phyloP scores from a whole-genome alignment of 2,329 filamentous ascomycete species.

The Monilinia laxa region DNA sequence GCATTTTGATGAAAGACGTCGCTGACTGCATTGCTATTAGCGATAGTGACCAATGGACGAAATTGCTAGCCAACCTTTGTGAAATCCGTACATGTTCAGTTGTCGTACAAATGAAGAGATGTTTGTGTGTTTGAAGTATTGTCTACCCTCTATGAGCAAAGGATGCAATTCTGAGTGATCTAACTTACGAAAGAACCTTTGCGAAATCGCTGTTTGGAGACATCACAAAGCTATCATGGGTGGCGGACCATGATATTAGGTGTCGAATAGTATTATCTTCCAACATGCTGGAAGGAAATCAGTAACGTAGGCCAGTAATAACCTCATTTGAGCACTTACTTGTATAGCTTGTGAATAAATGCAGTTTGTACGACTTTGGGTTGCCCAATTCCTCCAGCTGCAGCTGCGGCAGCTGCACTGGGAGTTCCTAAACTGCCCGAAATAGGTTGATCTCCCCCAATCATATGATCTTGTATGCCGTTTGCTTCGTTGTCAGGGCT shows the following conservation, averaged over 20 bases:
- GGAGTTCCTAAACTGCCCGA: slow-evolving; percentile 37
- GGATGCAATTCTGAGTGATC: slow-evolving; percentile 17
- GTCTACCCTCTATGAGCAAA: slow-evolving; percentile 52
- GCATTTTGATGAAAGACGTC: slow-evolving; percentile 96
- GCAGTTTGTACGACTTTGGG: slow-evolving; percentile 98
- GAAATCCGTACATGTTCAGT: slow-evolving; percentile 99
- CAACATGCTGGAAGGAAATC: slow-evolving; percentile 69
- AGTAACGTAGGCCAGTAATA: slow-evolving; percentile 23
- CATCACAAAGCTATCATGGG: slow-evolving; percentile 98
- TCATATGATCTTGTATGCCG: slow-evolving; percentile 38
- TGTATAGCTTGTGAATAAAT: slow-evolving; percentile 99
- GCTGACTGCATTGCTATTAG: slow-evolving; percentile 64
- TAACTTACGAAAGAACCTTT: slow-evolving; percentile 88
- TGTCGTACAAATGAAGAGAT: slow-evolving; percentile 98
- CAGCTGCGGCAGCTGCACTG: slow-evolving; percentile 48
- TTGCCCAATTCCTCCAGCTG: slow-evolving; percentile 77
- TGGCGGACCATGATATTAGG: slow-evolving; percentile 92
- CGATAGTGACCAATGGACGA: slow-evolving; percentile 30
- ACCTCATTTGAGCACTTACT: slow-evolving; percentile 56
- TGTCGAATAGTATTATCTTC: slow-evolving; percentile 92
- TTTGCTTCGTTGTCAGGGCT: slow-evolving; percentile 41
- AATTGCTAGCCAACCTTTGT: slow-evolving; percentile 70
- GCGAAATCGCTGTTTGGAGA: slow-evolving; percentile 96
- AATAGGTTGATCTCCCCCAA: slow-evolving; percentile 42
- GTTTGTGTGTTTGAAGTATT: slow-evolving; percentile 99